Base-by-base conservation (phyloP, 73 alveolate species). In the Blepharisma japonicum region DNA sequence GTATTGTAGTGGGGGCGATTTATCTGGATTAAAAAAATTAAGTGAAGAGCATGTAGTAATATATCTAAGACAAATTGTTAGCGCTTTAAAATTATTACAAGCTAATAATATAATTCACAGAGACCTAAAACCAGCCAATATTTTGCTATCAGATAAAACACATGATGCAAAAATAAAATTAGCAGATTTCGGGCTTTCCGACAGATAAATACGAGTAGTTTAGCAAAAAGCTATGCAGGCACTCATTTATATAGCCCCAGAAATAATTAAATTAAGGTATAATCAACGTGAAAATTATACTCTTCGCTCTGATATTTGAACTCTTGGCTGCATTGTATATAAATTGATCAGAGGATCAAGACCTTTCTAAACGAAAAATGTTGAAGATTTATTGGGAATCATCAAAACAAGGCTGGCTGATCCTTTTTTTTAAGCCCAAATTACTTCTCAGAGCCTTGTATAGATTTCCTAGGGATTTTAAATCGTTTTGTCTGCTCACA, bases 1-100 rank as follows among this genome's bases (percentile, higher is more conserved):
- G 82, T 86, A 86, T 80, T 91, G 98, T 72, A 92, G 81, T 53
- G 95, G 92, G 27, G 98, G 98, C 7, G 97, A 93, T 81, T 68
- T 93, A 72, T 80, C 81, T 48, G 68, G 76, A 87, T 42, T 71
- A 83, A n/a, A 96, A 89, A 77, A 93, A 87, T n/a, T n/a, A n/a
- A n/a, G n/a, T n/a, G n/a, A n/a, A n/a, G 6, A 54, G 81, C 39
- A 85, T 91, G 9, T 89, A 95, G 98, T 83, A 82, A 71, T 81
- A 89, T 74, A 70, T 89, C 76, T 55, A 81, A 55, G 90, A 89
- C 81, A 88, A 89, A n/a, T 78, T 78, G 7, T 55, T 77, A 55
- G 98, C 98, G 71, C 87, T 89, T 14, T 86, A 83, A 77, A 89
- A 87, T 38, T 87, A 90, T 79, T 96, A 89, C 78, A 78, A 77